Percentiles rank a stretch among this genome's conserved stretches.
These are phyloP conservation scores for Stentor coeruleus DNA, from an alignment of 73 alveolate species.

Conservation along the genomic window DNA sequence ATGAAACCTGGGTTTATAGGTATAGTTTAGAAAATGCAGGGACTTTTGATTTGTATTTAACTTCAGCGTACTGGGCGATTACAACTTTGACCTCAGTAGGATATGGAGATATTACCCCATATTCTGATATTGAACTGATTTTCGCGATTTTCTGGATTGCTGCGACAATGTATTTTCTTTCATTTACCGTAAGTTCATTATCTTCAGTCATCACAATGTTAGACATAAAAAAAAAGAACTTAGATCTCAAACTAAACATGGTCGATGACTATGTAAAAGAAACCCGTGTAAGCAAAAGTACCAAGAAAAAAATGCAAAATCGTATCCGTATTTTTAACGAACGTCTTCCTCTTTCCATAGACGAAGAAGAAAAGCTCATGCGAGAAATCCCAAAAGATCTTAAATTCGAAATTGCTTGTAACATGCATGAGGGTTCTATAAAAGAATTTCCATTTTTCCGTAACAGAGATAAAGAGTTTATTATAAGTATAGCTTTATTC, in stretches of 20 bases:
- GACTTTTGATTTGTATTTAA: neutral
- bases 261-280: slow-evolving; percentile 12
- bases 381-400: neutral
- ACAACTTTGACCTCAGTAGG: slow-evolving; percentile 24
- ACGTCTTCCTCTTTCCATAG: neutral
- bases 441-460: neutral
- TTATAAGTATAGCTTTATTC: neutral
- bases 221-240: neutral
- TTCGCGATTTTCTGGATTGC: slow-evolving; percentile 9
- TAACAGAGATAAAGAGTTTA: neutral
- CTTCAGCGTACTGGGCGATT: slow-evolving; percentile 2
- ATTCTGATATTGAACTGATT: neutral
- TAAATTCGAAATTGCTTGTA: slow-evolving; percentile 1
- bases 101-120: slow-evolving; percentile 27
- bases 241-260: slow-evolving; percentile 15
- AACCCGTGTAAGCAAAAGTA: neutral
- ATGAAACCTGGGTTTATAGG: slow-evolving; percentile 16
- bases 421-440: neutral
- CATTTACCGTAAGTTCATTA: neutral
- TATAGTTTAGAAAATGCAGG: neutral
- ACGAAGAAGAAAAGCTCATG: neutral
- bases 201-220: neutral
- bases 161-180: neutral
- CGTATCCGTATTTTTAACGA: neutral
- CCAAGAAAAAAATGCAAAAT: slow-evolving; percentile 5